Evolutionary conservation across 768 basidiomycete species (phyloP), one percentile per base, ranked within the genome.

Genomic region (Podaxis carcinomalis): DNA sequence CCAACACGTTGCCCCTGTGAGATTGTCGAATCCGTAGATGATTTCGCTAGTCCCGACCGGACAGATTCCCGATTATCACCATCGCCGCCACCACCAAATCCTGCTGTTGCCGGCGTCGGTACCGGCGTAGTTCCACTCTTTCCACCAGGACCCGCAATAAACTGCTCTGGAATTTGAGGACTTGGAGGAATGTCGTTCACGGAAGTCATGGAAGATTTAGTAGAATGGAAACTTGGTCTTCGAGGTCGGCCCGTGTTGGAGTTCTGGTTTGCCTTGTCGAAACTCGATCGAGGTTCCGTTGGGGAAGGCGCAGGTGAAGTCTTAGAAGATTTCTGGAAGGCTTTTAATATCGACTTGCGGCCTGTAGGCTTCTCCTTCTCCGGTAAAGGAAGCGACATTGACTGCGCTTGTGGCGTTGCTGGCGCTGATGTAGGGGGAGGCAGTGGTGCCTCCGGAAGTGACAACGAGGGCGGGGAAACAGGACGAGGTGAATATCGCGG

Each of bases 271-370:
- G 69, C 68, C 62, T 75, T 75, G 64, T 79, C 82, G 46, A 75
- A 67, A 66, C 75, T 77, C 64, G 68, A 53, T 79, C 75, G 14
- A 68, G 64, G 50, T 61, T 67, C 63, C 57, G 63, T 56, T 59
- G 64, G 46, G 66, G 59, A 65, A 58, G 49, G 57, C 53, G 56
- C 57, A 54, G 39, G 63, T 67, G 55, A 62, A 55, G 54, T 66
- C 66, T 60, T 67, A 65, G 50, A 67, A 61, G 27, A 67, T 68
- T 50, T 54, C 60, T 40, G 61, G 57, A 50, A 62, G 46, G 49
- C 52, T 69, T 90, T 89, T 64, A 90, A 71, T 61, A 91, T 90
- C 10, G 89, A 91, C 75, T 89, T 90, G 46, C 86, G 83, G 52
- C 76, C 76, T 25, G 72, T 75, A 7, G 72, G 68, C 66, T 78